phyloP scores from a whole-genome alignment of 2,329 filamentous ascomycete species.

The Microsporum audouinii region DNA sequence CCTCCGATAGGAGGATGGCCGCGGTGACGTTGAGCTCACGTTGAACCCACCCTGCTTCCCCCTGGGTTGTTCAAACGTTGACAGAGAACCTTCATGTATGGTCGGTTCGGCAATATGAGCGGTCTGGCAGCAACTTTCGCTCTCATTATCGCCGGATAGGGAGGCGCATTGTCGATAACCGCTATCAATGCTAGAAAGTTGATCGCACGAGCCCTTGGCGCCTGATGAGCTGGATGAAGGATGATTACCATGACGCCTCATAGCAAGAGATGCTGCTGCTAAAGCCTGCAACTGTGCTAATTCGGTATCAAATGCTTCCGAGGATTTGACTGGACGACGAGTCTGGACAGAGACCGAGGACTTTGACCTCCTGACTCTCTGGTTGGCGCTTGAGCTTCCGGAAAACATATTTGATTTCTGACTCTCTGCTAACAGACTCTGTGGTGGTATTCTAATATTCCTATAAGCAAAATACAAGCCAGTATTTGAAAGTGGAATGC shows the following conservation, averaged over 20 bases:
- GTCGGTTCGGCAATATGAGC: background rate
- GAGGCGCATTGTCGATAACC: background rate
- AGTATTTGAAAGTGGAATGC: background rate
- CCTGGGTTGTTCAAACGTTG: background rate
- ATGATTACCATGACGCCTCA: conserved; percentile 27
- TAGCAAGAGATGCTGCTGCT: conserved; percentile 34
- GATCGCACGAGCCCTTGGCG: background rate
- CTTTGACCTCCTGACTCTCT: conserved; percentile 28
- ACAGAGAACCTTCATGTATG: background rate
- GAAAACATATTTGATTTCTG: conserved; percentile 16
- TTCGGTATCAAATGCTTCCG: conserved; percentile 23
- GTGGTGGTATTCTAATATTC: background rate
- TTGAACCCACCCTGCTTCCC: background rate
- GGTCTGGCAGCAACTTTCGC: background rate
- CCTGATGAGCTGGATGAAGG: conserved; percentile 5
- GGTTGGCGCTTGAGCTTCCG: conserved; percentile 22
- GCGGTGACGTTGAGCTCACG: conserved; percentile 18
- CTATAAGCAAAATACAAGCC: background rate
- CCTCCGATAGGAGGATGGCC: conserved; percentile 38
- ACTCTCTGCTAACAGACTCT: no score
- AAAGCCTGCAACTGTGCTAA: conserved; percentile 26
- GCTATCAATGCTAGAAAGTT: background rate
- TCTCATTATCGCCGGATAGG: background rate
- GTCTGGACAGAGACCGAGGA: conserved; percentile 30
- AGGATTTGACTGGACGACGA: conserved; percentile 14